Base-by-base conservation (phyloP, 2,329 filamentous ascomycete species). In the Hypoxylon sp. region DNA sequence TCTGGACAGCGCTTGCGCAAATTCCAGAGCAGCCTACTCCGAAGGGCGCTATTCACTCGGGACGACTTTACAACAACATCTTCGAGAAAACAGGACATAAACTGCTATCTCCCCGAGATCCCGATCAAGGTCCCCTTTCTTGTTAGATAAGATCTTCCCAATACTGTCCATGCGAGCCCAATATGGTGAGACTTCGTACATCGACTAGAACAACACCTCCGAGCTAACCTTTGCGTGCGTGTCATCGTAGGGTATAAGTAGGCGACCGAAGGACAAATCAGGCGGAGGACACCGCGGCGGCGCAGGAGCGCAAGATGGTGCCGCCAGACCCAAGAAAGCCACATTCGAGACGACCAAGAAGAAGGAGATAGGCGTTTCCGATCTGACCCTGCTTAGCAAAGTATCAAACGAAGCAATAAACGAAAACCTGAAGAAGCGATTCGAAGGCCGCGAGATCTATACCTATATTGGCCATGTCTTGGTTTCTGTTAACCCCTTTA, bases 371-470 rank as follows among this genome's bases (percentile, higher is more conserved):
- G 96, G 96, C 73, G 96, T 99, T 60, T 98, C 96, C 61, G 96
- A 99, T 86, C 87, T 99, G 79, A 99, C 96, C 3, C 86, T 99
- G 76, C 92, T 99, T 79, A 98, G 94, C 86, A 98, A 98, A 82
- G 97, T 99, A 72, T 97, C 94, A 73, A 98, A 99, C 81, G 96
- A 99, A 81, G 94, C 95, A 68, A 99, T 99, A 86, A 99, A 99
- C 84, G 96, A 98, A 64, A 99, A 99, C 81, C 81, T 99, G 80
- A 97, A 98, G 87, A 97, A 98, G 85, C 91, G 96, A 69, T 99
- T 99, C 82, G 93, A 98, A 79, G 94, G 95, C 86, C 91, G 88
- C 80, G 95, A 99, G 83, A 99, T 99, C 80, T 99, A 99, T 85
- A 99, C 96, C 78, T 99, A 99, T 82, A 99, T 99, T 80, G 96